Base-by-base conservation (phyloP, 192 early-diverging fungal genomes). In the Mortierella claussenii region DNA sequence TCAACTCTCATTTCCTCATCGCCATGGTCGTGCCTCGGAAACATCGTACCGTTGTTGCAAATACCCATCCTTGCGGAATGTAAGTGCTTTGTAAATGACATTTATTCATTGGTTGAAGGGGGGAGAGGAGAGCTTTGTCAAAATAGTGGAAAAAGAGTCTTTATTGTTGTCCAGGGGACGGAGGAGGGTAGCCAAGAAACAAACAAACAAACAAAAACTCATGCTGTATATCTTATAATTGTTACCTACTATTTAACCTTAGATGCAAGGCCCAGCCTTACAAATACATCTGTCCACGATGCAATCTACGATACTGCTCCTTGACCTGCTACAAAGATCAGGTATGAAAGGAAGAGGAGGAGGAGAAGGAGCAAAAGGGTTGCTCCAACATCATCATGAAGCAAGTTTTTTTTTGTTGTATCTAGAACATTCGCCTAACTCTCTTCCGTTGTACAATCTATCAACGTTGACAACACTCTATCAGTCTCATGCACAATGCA, bases 261-360 rank as follows among this genome's bases (percentile, higher is more conserved):
- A 89, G 88, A 15, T 91, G 90, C 66, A 82, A 82, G 42, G 74
- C 60, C 17, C 82, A 87, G 31, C 65, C 80, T 34, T 81, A 82
- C 43, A 80, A 82, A n/a, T 91, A 91, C 50, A 88, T 81, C 18
- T 91, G 90, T 53, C 90, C 90, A 27, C 68, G 86, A 46, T 91
- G 90, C 51, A 86, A 91, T 71, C 78, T 91, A 40, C 65, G 78
- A 44, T 91, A 91, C 53, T 91, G 90, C 52, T 89, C 85, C 6
- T 43, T 91, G 23, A 33, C 60, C 4, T 91, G 90, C 57, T 91
- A 90, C 55, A 89, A 89, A 59, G 70, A 86, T 46, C 58, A 86
- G 57, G 85, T 88, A 32, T 37, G 30, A 13, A n/a, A n/a, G n/a
- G n/a, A n/a, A n/a, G n/a, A n/a, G n/a, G n/a, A n/a, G n/a, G n/a